Base-by-base conservation (phyloP, 2,329 filamentous ascomycete species). In the Trichoderma cornu-damae region DNA sequence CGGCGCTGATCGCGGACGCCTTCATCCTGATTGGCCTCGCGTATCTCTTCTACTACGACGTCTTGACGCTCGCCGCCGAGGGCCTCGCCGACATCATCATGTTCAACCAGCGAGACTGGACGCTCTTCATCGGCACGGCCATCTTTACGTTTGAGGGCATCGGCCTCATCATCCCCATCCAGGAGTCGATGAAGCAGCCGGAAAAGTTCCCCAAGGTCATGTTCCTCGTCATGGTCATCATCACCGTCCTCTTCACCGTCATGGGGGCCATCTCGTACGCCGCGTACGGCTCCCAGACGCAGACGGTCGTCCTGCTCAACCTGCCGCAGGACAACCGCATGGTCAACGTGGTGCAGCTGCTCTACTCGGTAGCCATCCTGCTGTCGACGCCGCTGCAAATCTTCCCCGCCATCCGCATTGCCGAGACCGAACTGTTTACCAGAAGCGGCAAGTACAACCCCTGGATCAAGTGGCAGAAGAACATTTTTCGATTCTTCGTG, bases 391-490 rank as follows among this genome's bases (percentile, higher is more conserved):
- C 94, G 5, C 77, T 99, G 59, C 95, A 99, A 69, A 92, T 99
- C 64, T 99, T 97, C 79, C 94, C 94, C 0, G 94, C 94, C 42
- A 97, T 99, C 67, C 88, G 93, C 68, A 99, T 99, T 67, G 90
- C 90, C 32, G 92, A 96, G 73, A 96, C 96, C 65, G 90, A 91
- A 63, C 79, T 97, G 6, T 99, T 97, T 72, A 96, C 89, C 22
- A 82, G 88, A 68, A 96, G 91, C 61, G 92, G 94, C 65, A 99
- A 99, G 74, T 96, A 96, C 76, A 96, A 97, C 69, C 92, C 91
- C 0, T 94, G 90, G 69, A 96, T 99, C 78, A 99, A 99, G 77
- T 99, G 94, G 94, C 89, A 97, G 80, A 99, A 99, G 84, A 99
- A 99, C 66, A 77, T 88, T 32, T 99, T 96, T 78, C 87, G 94